These are phyloP conservation scores for Corymbia maculata DNA, from an alignment of 345 rosid genomes.

Conservation along the genomic window DNA sequence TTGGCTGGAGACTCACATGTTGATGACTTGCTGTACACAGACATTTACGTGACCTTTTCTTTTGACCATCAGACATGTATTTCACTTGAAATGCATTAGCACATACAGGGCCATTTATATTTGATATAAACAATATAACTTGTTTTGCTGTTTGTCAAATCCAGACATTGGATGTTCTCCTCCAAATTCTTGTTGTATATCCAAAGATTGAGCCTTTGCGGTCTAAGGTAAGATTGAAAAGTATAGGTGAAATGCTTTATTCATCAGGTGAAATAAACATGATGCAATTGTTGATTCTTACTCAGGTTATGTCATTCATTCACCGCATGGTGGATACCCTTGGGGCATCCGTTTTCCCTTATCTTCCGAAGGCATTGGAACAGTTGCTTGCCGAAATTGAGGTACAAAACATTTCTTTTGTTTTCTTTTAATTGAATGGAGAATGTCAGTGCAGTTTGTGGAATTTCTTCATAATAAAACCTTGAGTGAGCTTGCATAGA, in stretches of 20 bases:
- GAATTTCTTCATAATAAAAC: neutral
- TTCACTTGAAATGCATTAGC: neutral
- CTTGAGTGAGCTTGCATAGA: neutral
- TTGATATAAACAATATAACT: neutral
- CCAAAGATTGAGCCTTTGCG: constrained; percentile 76
- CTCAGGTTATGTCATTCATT: constrained; percentile 81
- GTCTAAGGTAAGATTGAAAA: constrained; percentile 47
- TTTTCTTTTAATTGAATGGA: neutral
- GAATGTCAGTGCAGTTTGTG: neutral
- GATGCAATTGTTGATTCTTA: neutral
- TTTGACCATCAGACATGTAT: neutral
- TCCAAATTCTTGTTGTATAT: constrained; percentile 66
- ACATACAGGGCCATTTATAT: neutral
- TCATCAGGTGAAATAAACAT: neutral
- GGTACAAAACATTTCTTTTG: constrained; percentile 28
- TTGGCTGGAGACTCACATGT: neutral
- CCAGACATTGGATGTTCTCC: constrained; percentile 89
- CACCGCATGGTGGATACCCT: constrained; percentile 98
- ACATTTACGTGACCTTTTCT: neutral
- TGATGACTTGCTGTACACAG: neutral
- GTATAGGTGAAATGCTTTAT: neutral
- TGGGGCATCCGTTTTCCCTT: constrained; percentile 87
- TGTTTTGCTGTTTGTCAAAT: constrained; percentile 6
- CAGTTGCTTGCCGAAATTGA: constrained; percentile 87
- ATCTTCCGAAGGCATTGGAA: constrained; percentile 84